phyloP scores from a whole-genome alignment of 140 eudicot genomes.

The Bidens hawaiensis region DNA sequence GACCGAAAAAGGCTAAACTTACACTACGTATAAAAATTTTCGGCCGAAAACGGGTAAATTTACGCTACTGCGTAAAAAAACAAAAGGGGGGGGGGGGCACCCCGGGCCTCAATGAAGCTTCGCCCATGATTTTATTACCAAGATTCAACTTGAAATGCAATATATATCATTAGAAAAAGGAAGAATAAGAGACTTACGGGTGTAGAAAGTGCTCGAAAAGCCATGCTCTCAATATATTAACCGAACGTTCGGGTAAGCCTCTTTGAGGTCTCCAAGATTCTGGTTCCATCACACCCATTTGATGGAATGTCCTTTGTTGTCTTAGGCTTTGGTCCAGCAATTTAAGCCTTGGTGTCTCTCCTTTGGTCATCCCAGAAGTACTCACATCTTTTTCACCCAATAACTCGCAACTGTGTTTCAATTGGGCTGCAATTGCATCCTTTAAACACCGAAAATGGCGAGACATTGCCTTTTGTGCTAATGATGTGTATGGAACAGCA shows the following conservation, averaged over 20 bases:
- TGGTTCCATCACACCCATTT: constrained; percentile 86
- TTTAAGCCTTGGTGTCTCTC: neutral
- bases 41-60: too few species aligned
- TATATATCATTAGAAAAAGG: constrained; percentile 10
- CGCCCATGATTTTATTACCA: constrained; percentile 12
- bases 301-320: constrained; percentile 85
- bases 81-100: too few species aligned
- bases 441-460: constrained; percentile 85
- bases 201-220: constrained; percentile 95
- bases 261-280: constrained; percentile 97
- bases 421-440: neutral
- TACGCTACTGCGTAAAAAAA: too few species aligned
- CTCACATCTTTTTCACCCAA: too few species aligned
- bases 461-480: constrained; percentile 97
- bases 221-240: constrained; percentile 87
- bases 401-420: too few species aligned
- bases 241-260: constrained; percentile 92
- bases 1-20: too few species aligned
- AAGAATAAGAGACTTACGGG: constrained; percentile 54
- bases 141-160: constrained; percentile 19
- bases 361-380: too few species aligned
- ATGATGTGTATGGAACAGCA: constrained; percentile 72
- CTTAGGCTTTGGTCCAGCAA: constrained; percentile 82
- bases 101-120: too few species aligned
- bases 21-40: too few species aligned